phyloP scores from a whole-genome alignment of 1,284 basidiomycete genomes.

The Rhodotorula sp. region DNA sequence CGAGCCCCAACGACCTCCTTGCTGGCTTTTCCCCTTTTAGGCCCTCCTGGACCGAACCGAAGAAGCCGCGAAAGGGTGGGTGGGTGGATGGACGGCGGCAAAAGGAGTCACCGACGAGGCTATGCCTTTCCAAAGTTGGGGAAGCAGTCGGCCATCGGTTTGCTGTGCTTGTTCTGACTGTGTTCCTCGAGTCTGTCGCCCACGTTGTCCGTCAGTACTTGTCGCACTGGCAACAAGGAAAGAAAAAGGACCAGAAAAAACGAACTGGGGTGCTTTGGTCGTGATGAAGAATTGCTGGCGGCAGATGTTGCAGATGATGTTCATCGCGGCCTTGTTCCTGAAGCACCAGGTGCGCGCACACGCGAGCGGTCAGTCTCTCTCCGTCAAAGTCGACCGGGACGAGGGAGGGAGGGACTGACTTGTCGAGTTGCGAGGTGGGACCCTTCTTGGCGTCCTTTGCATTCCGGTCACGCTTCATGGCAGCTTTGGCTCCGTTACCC shows the following conservation, averaged over 20 bases:
- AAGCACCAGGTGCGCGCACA: not conserved
- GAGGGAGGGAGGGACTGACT: not conserved
- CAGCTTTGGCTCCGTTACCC: slow-evolving; percentile 34
- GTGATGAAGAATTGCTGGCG: slow-evolving; percentile 25
- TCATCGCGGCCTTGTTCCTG: slow-evolving; percentile 26
- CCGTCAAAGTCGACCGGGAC: too few species aligned
- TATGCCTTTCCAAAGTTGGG: slow-evolving; percentile 15
- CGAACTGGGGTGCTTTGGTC: not conserved
- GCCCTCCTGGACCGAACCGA: too few species aligned
- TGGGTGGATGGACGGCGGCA: too few species aligned
- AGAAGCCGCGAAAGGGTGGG: too few species aligned
- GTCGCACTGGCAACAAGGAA: too few species aligned
- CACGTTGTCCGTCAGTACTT: too few species aligned
- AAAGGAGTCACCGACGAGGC: too few species aligned
- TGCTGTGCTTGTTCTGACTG: slow-evolving; percentile 20
- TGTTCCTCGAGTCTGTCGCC: slow-evolving; percentile 15
- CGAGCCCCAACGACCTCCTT: too few species aligned
- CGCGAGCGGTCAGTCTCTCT: not conserved
- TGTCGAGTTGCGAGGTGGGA: slow-evolving; percentile 22
- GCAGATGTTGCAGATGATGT: slow-evolving; percentile 27
- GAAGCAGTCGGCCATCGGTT: slow-evolving; percentile 16
- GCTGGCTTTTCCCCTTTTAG: too few species aligned
- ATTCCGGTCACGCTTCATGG: slow-evolving; percentile 23
- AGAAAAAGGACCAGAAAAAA: too few species aligned
- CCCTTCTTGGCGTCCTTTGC: slow-evolving; percentile 27